Evolutionary conservation across 805 yeast genomes (phyloP).

Genomic region (Candida sanyiensis): DNA sequence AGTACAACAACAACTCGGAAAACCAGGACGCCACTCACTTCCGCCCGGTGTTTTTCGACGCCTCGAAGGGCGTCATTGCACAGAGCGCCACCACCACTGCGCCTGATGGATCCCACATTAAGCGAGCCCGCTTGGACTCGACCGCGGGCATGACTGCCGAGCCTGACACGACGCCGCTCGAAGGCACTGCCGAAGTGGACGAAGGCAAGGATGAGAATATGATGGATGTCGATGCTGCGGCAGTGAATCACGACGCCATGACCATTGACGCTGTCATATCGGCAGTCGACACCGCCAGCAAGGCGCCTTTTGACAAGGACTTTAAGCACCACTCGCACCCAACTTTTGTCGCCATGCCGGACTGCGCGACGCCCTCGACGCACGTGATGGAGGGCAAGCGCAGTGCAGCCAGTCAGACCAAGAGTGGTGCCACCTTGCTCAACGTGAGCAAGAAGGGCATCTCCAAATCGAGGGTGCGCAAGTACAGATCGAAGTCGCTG

Average conservation of each 20-base stretch:
- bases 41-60: conserved; percentile 25
- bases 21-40: conserved; percentile 33
- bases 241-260: conserved; percentile 7
- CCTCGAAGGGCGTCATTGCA: conserved; percentile 19
- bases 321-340: conserved; percentile 11
- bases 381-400: neutral
- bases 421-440: neutral
- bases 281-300: conserved; percentile 6
- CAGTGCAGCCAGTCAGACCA: neutral
- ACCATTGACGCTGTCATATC: conserved; percentile 12
- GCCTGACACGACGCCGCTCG: conserved; percentile 11
- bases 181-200: neutral
- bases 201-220: conserved; percentile 12
- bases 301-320: conserved; percentile 1
- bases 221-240: conserved; percentile 13
- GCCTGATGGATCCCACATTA: conserved; percentile 23
- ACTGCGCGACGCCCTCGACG: conserved; percentile 9
- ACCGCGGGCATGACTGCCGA: conserved; percentile 15
- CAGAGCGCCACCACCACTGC: conserved; percentile 12
- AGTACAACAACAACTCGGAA: conserved; percentile 30
- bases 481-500: conserved; percentile 25
- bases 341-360: conserved; percentile 15
- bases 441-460: conserved; percentile 8
- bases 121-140: conserved; percentile 28
- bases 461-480: conserved; percentile 17